Conservation (phyloP, 768 basidiomycete species). For the Rhodotorula sphaerocarpa region DNA sequence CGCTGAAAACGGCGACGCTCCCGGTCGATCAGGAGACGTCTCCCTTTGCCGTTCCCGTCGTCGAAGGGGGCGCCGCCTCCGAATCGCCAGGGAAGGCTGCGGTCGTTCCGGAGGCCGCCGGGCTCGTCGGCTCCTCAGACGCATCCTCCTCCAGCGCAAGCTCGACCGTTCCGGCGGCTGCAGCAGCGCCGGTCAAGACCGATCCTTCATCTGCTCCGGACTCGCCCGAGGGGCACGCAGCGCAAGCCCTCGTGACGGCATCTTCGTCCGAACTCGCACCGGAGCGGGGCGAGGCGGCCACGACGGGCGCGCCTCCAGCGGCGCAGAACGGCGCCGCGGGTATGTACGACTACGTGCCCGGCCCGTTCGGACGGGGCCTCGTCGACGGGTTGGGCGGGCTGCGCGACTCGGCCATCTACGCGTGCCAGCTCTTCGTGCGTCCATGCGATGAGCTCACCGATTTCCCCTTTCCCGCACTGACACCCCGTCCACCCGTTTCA, state of each 20-base stretch:
- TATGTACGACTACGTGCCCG: constrained; percentile 11
- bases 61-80: not conserved
- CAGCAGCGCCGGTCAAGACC: too few species aligned
- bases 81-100: too few species aligned
- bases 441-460: too few species aligned
- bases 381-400: constrained; percentile 37
- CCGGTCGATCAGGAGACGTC: constrained; percentile 25
- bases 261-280: not conserved
- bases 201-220: not conserved
- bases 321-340: constrained; percentile 19
- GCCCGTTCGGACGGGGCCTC: constrained; percentile 35
- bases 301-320: not conserved
- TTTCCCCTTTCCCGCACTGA: too few species aligned
- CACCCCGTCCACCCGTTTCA: too few species aligned
- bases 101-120: too few species aligned
- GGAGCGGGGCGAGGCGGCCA: not conserved
- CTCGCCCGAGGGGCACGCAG: not conserved
- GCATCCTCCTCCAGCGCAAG: not conserved
- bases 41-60: constrained; percentile 15
- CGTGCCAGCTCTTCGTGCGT: constrained; percentile 35
- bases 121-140: not conserved
- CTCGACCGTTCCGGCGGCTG: too few species aligned
- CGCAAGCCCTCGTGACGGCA: not conserved
- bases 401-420: constrained; percentile 34
- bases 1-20: not conserved